phyloP scores from a whole-genome alignment of 352 stramenopile species.

The Globisporangium viniferum region DNA sequence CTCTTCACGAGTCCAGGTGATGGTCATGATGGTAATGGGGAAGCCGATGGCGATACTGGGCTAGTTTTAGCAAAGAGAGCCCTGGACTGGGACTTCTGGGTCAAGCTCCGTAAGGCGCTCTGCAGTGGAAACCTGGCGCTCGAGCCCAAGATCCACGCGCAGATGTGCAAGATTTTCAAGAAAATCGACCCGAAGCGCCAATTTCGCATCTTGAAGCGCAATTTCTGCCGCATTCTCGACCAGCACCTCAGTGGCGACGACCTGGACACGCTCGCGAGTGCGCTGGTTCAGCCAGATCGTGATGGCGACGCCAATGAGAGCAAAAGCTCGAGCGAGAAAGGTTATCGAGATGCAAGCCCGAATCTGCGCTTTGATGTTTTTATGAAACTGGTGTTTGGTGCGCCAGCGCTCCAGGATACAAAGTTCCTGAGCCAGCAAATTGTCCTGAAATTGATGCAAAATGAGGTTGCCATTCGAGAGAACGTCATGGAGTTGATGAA shows the following conservation, averaged over 20 bases:
- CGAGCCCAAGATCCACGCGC: slow-evolving; percentile 32
- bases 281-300: slow-evolving; percentile 10
- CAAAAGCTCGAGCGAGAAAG: not conserved
- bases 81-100: slow-evolving; percentile 39
- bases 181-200: slow-evolving; percentile 40
- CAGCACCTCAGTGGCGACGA: slow-evolving; percentile 36
- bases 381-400: slow-evolving; percentile 47
- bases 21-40: not conserved
- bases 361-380: slow-evolving; percentile 51
- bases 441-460: slow-evolving; percentile 19
- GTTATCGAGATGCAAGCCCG: not conserved
- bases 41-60: not conserved
- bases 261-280: slow-evolving; percentile 25
- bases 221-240: slow-evolving; percentile 54
- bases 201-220: slow-evolving; percentile 31
- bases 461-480: slow-evolving; percentile 12
- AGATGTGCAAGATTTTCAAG: slow-evolving; percentile 48
- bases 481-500: slow-evolving; percentile 21
- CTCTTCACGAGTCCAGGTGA: slow-evolving; percentile 21
- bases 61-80: slow-evolving; percentile 10
- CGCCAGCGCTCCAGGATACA: slow-evolving; percentile 27
- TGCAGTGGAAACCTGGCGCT: slow-evolving; percentile 23
- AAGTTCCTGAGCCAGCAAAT: slow-evolving; percentile 14
- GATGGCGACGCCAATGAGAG: not conserved
- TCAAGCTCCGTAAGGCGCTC: slow-evolving; percentile 27